Evolutionary conservation across 495 filamentous ascomycete species (phyloP), one percentile per base, ranked within the genome.

Genomic region (Penicillium waksmanii): DNA sequence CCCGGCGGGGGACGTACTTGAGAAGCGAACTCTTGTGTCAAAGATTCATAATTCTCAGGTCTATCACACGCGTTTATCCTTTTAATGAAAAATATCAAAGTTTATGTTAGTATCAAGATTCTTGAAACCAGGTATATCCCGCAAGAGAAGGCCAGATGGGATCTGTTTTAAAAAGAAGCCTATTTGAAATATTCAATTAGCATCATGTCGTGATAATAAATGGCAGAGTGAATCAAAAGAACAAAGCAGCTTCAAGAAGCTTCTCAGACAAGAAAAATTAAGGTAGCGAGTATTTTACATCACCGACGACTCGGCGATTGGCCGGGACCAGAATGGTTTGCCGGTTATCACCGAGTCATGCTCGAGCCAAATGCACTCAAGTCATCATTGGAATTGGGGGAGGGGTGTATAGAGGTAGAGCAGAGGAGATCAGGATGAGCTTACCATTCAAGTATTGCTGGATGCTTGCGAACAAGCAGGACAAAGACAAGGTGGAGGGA

Each of bases 361-460:
- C 92, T 97, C 92, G 91, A 97, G 93, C 93, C 93, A 97, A 97
- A 97, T 97, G 93, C 93, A 90, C 93, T 97, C 93, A 91, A 90
- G 92, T 97, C 93, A 97, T 96, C 93, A 94, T 93, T 70, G 66
- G 68, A 78, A 78, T 67, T 53, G 53, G 55, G 27, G 63, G 58
- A 43, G 49, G 51, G 50, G 15, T 9, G 2, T 5, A 17, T 50
- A 51, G 50, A 9, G 5, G 17, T 12, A n/a, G 42, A 66, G 31
- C 57, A 52, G 40, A 51, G 51, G 62, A 51, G 54, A 61, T 57
- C 21, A 61, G 15, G 27, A 25, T 23, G 53, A 58, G 66, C 73
- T 76, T 71, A 74, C 71, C 76, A 66, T 61, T 67, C 17, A 53
- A 63, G 47, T 44, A 44, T 46, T 18, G 47, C 51, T 51, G 48